These are phyloP conservation scores for Fraxinus angustifolia DNA, from an alignment of 305 asterid species.

Conservation along the genomic window DNA sequence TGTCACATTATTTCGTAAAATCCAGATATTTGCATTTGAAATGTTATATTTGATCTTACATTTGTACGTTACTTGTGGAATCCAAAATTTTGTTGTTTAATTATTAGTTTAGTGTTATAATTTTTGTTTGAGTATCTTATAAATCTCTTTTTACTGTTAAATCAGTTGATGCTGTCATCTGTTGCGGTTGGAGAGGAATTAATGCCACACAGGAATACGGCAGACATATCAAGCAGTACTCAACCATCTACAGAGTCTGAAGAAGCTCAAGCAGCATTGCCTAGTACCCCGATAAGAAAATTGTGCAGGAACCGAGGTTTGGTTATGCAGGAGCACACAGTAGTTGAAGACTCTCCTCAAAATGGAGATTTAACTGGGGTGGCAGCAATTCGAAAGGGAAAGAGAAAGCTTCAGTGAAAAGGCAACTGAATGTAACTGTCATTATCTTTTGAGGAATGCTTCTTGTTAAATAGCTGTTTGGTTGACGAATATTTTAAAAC, in stretches of 20 bases:
- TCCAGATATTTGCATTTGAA: not conserved
- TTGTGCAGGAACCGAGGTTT: slow-evolving; percentile 76
- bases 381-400: slow-evolving; percentile 55
- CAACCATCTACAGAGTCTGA: slow-evolving; percentile 29
- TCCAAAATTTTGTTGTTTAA: not conserved
- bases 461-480: not conserved
- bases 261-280: slow-evolving; percentile 37
- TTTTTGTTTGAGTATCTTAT: not conserved
- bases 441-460: not conserved
- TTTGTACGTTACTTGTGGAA: not conserved
- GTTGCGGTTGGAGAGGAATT: slow-evolving; percentile 70
- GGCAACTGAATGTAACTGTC: not conserved
- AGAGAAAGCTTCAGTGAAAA: slow-evolving; percentile 50
- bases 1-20: not conserved
- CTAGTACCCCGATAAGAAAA: slow-evolving; percentile 86
- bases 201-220: slow-evolving; percentile 69
- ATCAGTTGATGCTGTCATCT: slow-evolving; percentile 67
- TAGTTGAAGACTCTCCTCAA: slow-evolving; percentile 86
- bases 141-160: not conserved
- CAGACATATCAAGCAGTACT: slow-evolving; percentile 16
- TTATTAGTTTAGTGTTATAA: not conserved
- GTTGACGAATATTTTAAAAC: not conserved
- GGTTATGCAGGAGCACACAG: slow-evolving; percentile 70
- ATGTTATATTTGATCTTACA: not conserved
- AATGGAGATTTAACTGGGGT: slow-evolving; percentile 30